Evolutionary conservation across 2,329 filamentous ascomycete species (phyloP), one percentile per base, ranked within the genome.

Genomic region (Beauveria asiatica): DNA sequence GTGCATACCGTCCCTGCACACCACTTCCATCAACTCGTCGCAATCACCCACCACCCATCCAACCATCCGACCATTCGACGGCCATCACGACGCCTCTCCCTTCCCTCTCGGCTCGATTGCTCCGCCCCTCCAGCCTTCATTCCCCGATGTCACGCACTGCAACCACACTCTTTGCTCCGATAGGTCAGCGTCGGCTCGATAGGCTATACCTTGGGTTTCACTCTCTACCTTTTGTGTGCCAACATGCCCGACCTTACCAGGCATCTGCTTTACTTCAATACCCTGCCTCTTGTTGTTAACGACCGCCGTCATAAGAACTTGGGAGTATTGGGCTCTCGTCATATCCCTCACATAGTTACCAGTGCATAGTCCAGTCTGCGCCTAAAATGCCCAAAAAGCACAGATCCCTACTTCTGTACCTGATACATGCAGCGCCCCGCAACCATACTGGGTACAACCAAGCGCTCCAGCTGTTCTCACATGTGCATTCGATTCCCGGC

Each of bases 91-190:
- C 23, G 11, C 39, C 21, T n/a, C 51, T 41, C 21, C n/a, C 4
- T 49, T n/a, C 44, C n/a, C 41, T 17, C 11, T 56, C 25, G 33
- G 42, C 54, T 39, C 27, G 30, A 21, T 13, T 37, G 25, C 54
- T 57, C 55, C 55, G 50, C 55, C n/a, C 55, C 42, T 57, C 45
- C 55, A 30, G 39, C 23, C 37, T 19, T n/a, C 46, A 57, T 42
- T 49, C 17, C 54, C 55, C 55, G 23, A 44, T 50, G 33, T 25
- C n/a, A 42, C 33, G 44, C 52, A 33, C 52, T 33, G 33, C 25
- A 25, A 55, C 45, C 45, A 57, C 23, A 27, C 17, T 33, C 21
- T 27, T 42, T 42, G 45, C 33, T 49, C 33, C 55, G 46, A 57
- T 57, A 57, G 55, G 55, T 57, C 55, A 50, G 55, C 55, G 9